Evolutionary conservation across 805 yeast species (phyloP).

Genomic region (Schwanniomyces polymorphus): DNA sequence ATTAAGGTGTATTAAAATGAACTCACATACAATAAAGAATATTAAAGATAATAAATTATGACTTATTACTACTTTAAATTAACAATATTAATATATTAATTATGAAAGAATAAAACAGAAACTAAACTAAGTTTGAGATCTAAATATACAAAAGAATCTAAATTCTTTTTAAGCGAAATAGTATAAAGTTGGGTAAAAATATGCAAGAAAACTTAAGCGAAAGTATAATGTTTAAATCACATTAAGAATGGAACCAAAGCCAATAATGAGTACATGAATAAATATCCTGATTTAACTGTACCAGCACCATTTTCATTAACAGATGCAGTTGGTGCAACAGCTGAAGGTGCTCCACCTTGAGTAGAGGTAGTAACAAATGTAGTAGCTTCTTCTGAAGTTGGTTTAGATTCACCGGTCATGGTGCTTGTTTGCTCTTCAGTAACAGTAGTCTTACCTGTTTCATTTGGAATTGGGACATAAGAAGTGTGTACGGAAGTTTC

Average conservation of each 20-base stretch:
- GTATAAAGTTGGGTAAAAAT: too few relatives aligned
- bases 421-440: too few relatives aligned
- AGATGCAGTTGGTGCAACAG: slow-evolving; percentile 7
- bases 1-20: too few relatives aligned
- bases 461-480: slow-evolving; percentile 5
- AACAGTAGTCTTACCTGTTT: slow-evolving; percentile 25
- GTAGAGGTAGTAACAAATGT: neutral
- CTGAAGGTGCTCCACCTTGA: neutral
- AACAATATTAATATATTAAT: too few relatives aligned
- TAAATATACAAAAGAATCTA: too few relatives aligned
- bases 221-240: neutral
- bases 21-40: too few relatives aligned
- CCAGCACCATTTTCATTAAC: slow-evolving; percentile 7
- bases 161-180: too few relatives aligned
- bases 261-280: slow-evolving; percentile 18
- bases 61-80: too few relatives aligned
- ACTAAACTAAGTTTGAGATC: too few relatives aligned
- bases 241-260: slow-evolving; percentile 28
- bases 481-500: slow-evolving; percentile 4
- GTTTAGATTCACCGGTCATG: slow-evolving; percentile 12
- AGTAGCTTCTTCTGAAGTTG: slow-evolving; percentile 4
- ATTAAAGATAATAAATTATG: too few relatives aligned
- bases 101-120: too few relatives aligned
- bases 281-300: slow-evolving; percentile 4
- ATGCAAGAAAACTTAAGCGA: too few relatives aligned